These are phyloP conservation scores for Lathyrus sativus DNA, from an alignment of 306 rosid genomes.

Conservation along the genomic window DNA sequence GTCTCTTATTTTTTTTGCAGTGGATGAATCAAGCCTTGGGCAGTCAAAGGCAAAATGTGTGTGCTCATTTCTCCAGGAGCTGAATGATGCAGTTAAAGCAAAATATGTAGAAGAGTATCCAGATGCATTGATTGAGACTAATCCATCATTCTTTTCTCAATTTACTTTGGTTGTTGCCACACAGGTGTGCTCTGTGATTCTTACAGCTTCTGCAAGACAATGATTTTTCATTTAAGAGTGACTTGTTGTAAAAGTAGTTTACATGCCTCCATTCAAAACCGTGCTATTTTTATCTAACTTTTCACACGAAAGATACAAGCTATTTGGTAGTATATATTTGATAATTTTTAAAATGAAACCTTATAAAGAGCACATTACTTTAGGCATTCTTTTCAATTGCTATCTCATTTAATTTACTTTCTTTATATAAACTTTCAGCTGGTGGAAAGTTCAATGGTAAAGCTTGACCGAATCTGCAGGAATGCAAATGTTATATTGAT, in stretches of 20 bases:
- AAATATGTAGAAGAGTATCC: conserved; percentile 91
- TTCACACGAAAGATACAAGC: conserved; percentile 16
- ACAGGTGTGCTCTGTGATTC: conserved; percentile 60
- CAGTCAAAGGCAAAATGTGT: conserved; percentile 92
- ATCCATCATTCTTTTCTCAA: conserved; percentile 88
- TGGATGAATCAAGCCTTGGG: conserved; percentile 83
- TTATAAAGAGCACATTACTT: conserved; percentile 2
- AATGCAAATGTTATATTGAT: conserved; percentile 76
- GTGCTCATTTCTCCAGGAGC: conserved; percentile 94
- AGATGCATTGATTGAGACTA: conserved; percentile 73
- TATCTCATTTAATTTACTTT: conserved; percentile 40
- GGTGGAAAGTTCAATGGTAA: conserved; percentile 79
- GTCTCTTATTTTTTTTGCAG: conserved; percentile 40
- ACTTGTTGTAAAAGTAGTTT: conserved; percentile 16
- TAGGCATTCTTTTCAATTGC: conserved; percentile 12
- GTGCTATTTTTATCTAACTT: neutral
- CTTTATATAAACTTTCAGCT: conserved; percentile 56
- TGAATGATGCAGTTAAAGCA: conserved; percentile 94
- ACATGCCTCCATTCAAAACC: conserved; percentile 17
- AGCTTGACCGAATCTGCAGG: conserved; percentile 90
- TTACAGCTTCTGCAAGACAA: conserved; percentile 4
- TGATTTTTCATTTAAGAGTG: neutral
- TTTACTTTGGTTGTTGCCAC: conserved; percentile 91
- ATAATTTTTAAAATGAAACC: neutral
- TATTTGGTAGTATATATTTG: conserved; percentile 11